Evolutionary conservation across 345 rosid genomes (phyloP).

Genomic region (Eucalyptus curtisii): DNA sequence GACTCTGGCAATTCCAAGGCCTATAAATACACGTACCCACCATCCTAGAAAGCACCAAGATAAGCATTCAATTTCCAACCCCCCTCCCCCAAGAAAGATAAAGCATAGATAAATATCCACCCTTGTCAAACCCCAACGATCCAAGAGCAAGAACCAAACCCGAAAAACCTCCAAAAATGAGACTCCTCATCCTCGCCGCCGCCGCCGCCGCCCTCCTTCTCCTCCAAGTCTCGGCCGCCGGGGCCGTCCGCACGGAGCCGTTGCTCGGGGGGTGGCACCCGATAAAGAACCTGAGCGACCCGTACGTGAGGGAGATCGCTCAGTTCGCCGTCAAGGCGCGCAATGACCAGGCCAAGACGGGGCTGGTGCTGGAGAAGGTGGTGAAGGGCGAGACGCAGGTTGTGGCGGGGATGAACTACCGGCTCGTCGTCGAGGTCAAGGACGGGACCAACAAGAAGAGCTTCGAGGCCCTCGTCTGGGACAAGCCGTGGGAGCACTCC

Average conservation of each 20-base stretch:
- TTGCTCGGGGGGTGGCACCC: conserved; percentile 39
- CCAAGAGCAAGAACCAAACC: neutral
- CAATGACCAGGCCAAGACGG: neutral
- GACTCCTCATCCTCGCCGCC: neutral
- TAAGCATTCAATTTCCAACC: neutral
- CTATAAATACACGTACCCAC: neutral
- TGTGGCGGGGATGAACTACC: conserved; percentile 39
- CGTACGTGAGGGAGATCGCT: conserved; percentile 35
- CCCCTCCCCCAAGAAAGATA: neutral
- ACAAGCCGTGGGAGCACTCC: conserved; percentile 20
- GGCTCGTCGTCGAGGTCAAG: conserved; percentile 14
- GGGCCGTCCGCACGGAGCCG: neutral
- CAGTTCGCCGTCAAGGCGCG: conserved; percentile 33
- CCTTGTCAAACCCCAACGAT: neutral
- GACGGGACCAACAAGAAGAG: neutral
- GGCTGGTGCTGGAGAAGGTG: conserved; percentile 13
- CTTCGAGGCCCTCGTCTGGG: conserved; percentile 45
- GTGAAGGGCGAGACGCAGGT: conserved; percentile 39
- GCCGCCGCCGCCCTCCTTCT: neutral
- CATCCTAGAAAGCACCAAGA: neutral
- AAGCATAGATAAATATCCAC: neutral
- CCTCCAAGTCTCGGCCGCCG: neutral
- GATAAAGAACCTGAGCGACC: conserved; percentile 22
- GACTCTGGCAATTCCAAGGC: neutral
- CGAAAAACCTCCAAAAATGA: neutral